Evolutionary conservation across 495 filamentous ascomycete genomes (phyloP).

Genomic region (Neurospora intermedia): DNA sequence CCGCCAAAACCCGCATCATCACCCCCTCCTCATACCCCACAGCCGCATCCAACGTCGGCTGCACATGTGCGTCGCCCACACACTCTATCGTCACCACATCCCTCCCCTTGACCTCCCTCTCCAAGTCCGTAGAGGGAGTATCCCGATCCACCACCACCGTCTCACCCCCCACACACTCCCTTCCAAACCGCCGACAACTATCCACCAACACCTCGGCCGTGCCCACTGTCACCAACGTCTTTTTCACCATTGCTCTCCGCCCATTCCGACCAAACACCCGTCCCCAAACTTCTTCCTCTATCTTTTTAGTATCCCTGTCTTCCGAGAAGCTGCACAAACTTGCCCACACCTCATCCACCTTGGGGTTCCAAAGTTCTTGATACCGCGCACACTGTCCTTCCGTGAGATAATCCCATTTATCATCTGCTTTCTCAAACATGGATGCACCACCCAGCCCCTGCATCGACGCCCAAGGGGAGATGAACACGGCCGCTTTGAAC

Average conservation of each 20-base stretch:
- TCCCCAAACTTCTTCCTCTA: conserved; percentile 4
- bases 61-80: conserved; percentile 13
- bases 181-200: conserved; percentile 7
- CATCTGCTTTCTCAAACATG: not conserved
- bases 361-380: not conserved
- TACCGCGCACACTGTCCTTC: conserved; percentile 2
- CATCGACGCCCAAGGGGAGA: conserved; percentile 8
- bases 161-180: conserved; percentile 1
- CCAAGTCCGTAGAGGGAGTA: not conserved
- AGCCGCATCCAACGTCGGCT: conserved; percentile 8
- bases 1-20: conserved; percentile 5
- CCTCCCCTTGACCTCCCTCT: not conserved
- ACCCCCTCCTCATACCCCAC: conserved; percentile 9
- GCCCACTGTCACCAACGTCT: conserved; percentile 8
- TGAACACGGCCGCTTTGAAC: conserved; percentile 4
- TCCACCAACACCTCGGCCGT: conserved; percentile 13
- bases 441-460: not conserved
- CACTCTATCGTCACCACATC: conserved; percentile 9
- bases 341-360: conserved; percentile 11
- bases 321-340: conserved; percentile 1
- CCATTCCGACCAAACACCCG: conserved; percentile 1
- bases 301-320: not conserved
- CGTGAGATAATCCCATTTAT: conserved; percentile 7
- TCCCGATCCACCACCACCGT: not conserved
- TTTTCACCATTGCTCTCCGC: not conserved